Evolutionary conservation across 75 land plant species (phyloP).

Genomic region (Pseudotsuga menziesii): DNA sequence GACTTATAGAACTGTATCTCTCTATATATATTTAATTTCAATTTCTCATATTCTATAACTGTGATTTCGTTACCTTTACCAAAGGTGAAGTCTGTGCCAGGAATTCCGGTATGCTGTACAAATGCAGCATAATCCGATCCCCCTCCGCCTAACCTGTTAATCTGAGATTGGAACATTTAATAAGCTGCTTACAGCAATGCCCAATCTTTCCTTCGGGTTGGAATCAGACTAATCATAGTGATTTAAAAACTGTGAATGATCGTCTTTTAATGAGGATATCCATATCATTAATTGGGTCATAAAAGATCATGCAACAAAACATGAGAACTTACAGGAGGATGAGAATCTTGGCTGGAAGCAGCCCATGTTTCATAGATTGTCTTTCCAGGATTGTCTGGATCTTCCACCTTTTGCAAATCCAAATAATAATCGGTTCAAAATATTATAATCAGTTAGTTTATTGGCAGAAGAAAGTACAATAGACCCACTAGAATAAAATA

Average conservation of each 20-base stretch:
- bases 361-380: conserved; percentile 68
- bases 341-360: conserved; percentile 26
- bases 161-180: conserved; percentile 19
- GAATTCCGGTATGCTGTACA: conserved; percentile 76
- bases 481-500: no score
- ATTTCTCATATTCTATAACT: background rate
- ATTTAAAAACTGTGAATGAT: no score
- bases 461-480: no score
- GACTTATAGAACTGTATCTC: no score
- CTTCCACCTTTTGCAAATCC: conserved; percentile 28
- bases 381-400: conserved; percentile 52
- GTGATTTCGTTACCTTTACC: conserved; percentile 35
- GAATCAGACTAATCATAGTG: no score
- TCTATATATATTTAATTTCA: background rate
- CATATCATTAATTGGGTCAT: no score
- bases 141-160: conserved; percentile 71
- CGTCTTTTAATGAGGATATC: no score
- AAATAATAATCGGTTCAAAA: no score
- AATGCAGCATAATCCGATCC: conserved; percentile 81
- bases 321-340: conserved; percentile 20
- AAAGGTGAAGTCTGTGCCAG: conserved; percentile 51
- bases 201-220: no score
- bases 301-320: background rate
- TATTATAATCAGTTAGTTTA: no score
- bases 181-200: no score